Base-by-base conservation (phyloP, 2,329 filamentous ascomycete genomes). In the Ophiostoma ulmi region DNA sequence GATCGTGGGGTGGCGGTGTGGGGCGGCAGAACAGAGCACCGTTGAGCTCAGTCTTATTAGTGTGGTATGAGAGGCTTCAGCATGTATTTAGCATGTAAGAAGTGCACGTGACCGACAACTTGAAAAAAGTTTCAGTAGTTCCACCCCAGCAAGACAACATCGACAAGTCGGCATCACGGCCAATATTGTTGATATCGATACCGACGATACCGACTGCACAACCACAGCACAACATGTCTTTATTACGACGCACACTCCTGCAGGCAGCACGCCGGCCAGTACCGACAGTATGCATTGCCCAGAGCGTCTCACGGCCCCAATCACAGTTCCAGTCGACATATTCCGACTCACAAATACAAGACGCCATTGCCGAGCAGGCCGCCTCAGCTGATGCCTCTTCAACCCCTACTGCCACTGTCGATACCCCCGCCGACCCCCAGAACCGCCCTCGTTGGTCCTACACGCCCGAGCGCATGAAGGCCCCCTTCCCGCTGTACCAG, bases 391-490 rank as follows among this genome's bases (percentile, higher is more conserved):
- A 67, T 4, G 65, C 65, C 13, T 31, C n/a, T 2, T 67, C 66
- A 3, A 22, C 44, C 44, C 7, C 52, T 20, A 70, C 26, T 26
- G 38, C 69, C 64, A 61, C 61, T 71, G 41, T 66, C 48, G 41
- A 72, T 11, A 41, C 55, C 5, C 35, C 48, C 3, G 39, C 41
- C 4, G 36, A 58, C 10, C 41, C 14, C 4, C 64, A 75, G 17
- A 70, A 73, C 3, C 73, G 75, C 74, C 90, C 90, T 68, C 84
- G 90, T 81, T 93, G 91, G 91, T 84, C 86, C 13, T 85, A 88
- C 76, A 93, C 91, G 8, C 91, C 91, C 11, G 81, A 85, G 73
- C 82, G 81, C 71, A 90, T 92, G 84, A 91, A 89, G 80, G 89
- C 89, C 4, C 87, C 88, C 0, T 86, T 92, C 82, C 89, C 80